A percentile compares a stretch with the other conserved stretches of the same genome.
These are phyloP conservation scores for Rhizopus sp. DNA, from an alignment of 371 early-diverging fungal species.

Conservation along the genomic window DNA sequence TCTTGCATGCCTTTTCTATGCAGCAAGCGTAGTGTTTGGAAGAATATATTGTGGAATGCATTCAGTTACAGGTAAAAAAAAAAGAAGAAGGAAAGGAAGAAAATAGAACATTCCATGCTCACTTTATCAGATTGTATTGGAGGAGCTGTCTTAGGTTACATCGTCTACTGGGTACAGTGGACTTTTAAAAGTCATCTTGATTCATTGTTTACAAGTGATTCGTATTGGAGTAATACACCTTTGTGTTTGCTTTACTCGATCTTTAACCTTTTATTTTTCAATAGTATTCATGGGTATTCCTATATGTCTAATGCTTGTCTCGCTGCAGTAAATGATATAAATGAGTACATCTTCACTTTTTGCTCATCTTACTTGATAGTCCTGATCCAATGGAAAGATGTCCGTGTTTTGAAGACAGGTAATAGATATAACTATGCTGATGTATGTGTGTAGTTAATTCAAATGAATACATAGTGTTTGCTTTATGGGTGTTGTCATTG, in stretches of 20 bases:
- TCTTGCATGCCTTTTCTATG: constrained; percentile 55
- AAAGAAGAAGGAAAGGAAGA: neutral
- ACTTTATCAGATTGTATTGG: constrained; percentile 61
- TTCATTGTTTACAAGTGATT: constrained; percentile 49
- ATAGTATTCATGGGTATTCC: constrained; percentile 43
- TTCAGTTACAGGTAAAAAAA: constrained; percentile 52
- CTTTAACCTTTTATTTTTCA: neutral
- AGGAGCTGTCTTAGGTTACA: constrained; percentile 63
- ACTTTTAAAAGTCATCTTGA: constrained; percentile 53
- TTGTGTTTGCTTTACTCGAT: neutral
- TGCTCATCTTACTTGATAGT: constrained; percentile 15
- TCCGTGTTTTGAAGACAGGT: constrained; percentile 80
- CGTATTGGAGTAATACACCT: constrained; percentile 50
- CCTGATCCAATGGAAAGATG: constrained; percentile 79
- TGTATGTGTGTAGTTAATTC: neutral
- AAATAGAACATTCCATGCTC: neutral
- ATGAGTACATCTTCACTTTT: neutral
- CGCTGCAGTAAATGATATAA: constrained; percentile 51
- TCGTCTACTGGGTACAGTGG: constrained; percentile 62
- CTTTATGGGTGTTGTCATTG: constrained; percentile 72
- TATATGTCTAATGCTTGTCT: constrained; percentile 48
- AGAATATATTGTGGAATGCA: constrained; percentile 83
- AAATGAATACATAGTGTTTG: constrained; percentile 50
- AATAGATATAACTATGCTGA: constrained; percentile 1
- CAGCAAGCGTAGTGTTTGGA: constrained; percentile 66